Conservation (phyloP, 192 early-diverging fungal genomes). For the Entophlyctis helioformis region DNA sequence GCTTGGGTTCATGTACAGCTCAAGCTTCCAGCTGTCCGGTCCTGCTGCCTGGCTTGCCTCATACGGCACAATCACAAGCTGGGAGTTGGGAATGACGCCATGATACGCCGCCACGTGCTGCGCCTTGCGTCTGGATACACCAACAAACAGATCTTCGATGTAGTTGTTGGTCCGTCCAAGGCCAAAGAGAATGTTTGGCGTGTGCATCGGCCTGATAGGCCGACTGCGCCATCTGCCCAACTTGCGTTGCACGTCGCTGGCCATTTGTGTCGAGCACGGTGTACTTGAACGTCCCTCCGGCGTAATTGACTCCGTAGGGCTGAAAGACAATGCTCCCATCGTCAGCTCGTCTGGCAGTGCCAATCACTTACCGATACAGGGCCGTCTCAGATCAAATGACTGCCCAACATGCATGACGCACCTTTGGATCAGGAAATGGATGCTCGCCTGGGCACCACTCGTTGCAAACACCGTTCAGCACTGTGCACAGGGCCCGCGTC, state of each 20-base stretch:
- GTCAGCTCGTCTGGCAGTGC: neutral
- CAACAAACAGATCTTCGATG: slow-evolving; percentile 86
- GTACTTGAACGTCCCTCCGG: slow-evolving; percentile 80
- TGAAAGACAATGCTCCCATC: slow-evolving; percentile 8
- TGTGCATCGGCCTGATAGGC: slow-evolving; percentile 60
- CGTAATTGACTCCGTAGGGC: slow-evolving; percentile 72
- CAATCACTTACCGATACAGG: neutral
- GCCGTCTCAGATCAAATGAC: neutral
- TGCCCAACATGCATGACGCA: slow-evolving; percentile 1
- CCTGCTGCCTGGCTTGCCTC: slow-evolving; percentile 32
- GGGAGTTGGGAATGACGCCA: slow-evolving; percentile 89
- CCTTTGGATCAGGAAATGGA: slow-evolving; percentile 27
- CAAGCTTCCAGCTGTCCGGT: slow-evolving; percentile 65
- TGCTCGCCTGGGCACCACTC: slow-evolving; percentile 31
- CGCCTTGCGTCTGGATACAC: slow-evolving; percentile 52
- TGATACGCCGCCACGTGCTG: slow-evolving; percentile 52
- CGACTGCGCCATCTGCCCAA: slow-evolving; percentile 45
- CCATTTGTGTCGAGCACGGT: slow-evolving; percentile 71
- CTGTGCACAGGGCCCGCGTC: too few relatives aligned
- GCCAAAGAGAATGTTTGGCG: slow-evolving; percentile 76
- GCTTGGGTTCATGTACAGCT: slow-evolving; percentile 80
- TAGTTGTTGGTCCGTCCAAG: slow-evolving; percentile 93
- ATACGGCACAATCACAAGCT: slow-evolving; percentile 77
- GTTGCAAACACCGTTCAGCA: slow-evolving; percentile 52
- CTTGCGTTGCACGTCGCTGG: slow-evolving; percentile 60